Percentiles rank a stretch among this genome's conserved stretches.
Evolutionary conservation across 176 grass and related monocot genomes (phyloP).

Genomic region (Eragrostis curvula): DNA sequence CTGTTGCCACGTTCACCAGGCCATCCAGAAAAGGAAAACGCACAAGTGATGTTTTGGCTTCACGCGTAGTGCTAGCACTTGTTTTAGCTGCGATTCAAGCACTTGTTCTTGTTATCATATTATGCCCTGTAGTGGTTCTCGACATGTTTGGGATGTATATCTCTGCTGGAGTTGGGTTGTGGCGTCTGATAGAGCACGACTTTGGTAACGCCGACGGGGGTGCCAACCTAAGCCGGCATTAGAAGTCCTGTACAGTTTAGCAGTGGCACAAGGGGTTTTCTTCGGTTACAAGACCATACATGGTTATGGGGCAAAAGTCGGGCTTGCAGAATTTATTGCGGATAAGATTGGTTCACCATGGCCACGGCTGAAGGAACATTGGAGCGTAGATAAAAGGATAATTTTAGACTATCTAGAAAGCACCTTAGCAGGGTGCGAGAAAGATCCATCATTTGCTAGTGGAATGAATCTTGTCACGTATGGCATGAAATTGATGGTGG

Average conservation of each 20-base stretch:
- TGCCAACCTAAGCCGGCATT: background rate
- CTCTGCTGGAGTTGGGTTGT: background rate
- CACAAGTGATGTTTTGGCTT: background rate
- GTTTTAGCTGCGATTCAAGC: background rate
- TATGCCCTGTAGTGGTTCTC: background rate
- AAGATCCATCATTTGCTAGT: background rate
- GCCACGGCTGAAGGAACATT: too few relatives aligned
- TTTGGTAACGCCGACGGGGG: accelerated
- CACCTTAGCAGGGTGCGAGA: background rate
- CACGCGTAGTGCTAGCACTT: background rate
- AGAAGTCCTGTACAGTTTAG: background rate
- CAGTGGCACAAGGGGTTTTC: background rate
- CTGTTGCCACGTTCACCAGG: background rate
- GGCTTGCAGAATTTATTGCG: background rate
- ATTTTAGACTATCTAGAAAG: background rate
- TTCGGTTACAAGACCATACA: background rate
- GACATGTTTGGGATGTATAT: background rate
- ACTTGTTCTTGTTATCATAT: background rate
- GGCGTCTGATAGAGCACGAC: background rate
- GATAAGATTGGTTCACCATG: background rate
- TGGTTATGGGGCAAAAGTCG: accelerated
- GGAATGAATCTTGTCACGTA: constrained; percentile 1
- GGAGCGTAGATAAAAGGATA: background rate
- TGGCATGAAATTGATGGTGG: background rate
- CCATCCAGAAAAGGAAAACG: too few relatives aligned